Conservation (phyloP, 805 yeast genomes). For the Wickerhamiella sorbophila region DNA sequence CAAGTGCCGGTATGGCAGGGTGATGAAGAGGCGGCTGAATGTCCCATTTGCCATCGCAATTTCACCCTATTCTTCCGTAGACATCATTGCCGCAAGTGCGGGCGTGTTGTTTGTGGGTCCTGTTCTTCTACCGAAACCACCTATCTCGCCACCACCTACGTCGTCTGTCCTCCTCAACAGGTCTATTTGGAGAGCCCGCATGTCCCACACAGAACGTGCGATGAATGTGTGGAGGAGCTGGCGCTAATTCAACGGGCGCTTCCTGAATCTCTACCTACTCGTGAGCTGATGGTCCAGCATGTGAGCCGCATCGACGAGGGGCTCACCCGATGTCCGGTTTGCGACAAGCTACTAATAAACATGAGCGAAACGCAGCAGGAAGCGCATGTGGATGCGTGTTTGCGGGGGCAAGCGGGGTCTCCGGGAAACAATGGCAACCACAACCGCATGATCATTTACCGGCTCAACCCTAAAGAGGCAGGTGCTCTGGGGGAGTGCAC, state of each 20-base stretch:
- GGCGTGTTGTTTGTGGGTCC: slow-evolving; percentile 56
- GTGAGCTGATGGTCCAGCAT: slow-evolving; percentile 16
- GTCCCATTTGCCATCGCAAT: slow-evolving; percentile 38
- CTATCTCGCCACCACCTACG: slow-evolving; percentile 45
- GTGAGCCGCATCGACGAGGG: slow-evolving; percentile 20
- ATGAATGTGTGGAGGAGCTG: slow-evolving; percentile 52
- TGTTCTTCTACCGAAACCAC: slow-evolving; percentile 44
- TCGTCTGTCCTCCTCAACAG: slow-evolving; percentile 40
- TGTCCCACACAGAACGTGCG: slow-evolving; percentile 60
- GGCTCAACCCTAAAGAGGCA: slow-evolving; percentile 24
- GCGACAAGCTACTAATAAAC: slow-evolving; percentile 21
- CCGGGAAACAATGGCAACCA: slow-evolving; percentile 25
- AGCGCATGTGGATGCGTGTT: slow-evolving; percentile 56
- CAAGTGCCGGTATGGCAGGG: slow-evolving; percentile 51
- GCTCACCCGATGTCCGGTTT: slow-evolving; percentile 27
- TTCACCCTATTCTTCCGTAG: slow-evolving; percentile 55
- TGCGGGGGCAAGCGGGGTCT: slow-evolving; percentile 33
- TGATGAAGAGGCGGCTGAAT: slow-evolving; percentile 38
- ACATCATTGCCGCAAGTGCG: slow-evolving; percentile 71
- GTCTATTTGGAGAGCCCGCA: slow-evolving; percentile 36
- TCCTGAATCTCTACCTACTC: slow-evolving; percentile 3
- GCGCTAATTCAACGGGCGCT: slow-evolving; percentile 33
- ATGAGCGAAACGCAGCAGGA: slow-evolving; percentile 33
- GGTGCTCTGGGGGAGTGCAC: slow-evolving; percentile 60
- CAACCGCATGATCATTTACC: slow-evolving; percentile 80